Conservation (phyloP, 2,329 filamentous ascomycete genomes). For the Neospermospora avenae region DNA sequence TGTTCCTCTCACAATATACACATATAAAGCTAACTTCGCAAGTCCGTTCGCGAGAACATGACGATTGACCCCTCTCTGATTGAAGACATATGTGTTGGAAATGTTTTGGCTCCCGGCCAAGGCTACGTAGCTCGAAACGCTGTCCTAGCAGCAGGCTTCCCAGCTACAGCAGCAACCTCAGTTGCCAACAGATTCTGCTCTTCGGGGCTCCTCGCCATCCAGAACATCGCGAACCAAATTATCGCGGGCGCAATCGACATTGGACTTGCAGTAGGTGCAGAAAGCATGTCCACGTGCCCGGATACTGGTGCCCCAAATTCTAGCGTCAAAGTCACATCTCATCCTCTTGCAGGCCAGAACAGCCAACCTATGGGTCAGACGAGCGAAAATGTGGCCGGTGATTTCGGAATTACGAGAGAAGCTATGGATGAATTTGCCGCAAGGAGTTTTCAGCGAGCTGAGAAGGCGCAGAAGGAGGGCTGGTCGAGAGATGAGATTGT, state of each 20-base stretch:
- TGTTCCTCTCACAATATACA: constrained; percentile 47
- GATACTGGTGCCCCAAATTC: constrained; percentile 75
- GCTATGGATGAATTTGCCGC: constrained; percentile 87
- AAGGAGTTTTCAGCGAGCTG: constrained; percentile 80
- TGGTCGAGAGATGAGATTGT: constrained; percentile 88
- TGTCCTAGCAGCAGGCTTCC: constrained; percentile 84
- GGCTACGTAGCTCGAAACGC: constrained; percentile 92
- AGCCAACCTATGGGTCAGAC: constrained; percentile 94
- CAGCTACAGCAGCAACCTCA: constrained; percentile 75
- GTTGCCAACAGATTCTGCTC: constrained; percentile 92
- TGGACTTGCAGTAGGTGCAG: constrained; percentile 89
- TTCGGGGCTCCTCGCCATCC: constrained; percentile 83
- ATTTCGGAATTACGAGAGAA: constrained; percentile 66
- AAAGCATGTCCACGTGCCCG: constrained; percentile 83
- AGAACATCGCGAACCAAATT: constrained; percentile 92
- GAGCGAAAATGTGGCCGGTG: constrained; percentile 89
- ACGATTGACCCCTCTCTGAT: constrained; percentile 68
- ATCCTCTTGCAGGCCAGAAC: constrained; percentile 83
- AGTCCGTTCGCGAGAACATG: constrained; percentile 24
- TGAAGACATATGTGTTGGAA: constrained; percentile 87
- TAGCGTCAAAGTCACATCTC: constrained; percentile 74
- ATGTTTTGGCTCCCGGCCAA: constrained; percentile 86
- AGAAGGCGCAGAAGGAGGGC: constrained; percentile 76
- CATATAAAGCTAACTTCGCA: not conserved
- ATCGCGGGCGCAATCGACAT: constrained; percentile 87